A percentile compares a stretch with the other conserved stretches of the same genome.
phyloP scores from a whole-genome alignment of 2,329 filamentous ascomycete genomes.

The Arthrobotrys megalospora region DNA sequence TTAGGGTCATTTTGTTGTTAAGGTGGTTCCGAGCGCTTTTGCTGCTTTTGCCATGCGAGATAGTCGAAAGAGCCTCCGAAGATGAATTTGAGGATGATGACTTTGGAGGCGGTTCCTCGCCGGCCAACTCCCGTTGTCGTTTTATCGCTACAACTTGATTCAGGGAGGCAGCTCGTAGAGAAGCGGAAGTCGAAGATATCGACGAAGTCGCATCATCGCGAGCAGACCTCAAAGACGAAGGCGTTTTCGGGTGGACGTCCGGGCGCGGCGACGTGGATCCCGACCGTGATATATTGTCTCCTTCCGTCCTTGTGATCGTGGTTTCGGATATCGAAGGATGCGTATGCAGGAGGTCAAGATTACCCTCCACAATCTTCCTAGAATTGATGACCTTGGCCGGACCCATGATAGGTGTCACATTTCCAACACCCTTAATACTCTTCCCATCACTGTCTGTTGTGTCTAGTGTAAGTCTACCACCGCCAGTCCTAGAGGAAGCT shows the following conservation, averaged over 20 bases:
- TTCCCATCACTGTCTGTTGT: slow-evolving; percentile 27
- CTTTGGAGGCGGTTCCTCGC: slow-evolving; percentile 54
- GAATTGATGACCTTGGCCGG: slow-evolving; percentile 55
- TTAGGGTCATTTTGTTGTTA: slow-evolving; percentile 56
- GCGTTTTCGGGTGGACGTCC: slow-evolving; percentile 43
- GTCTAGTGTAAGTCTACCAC: slow-evolving; percentile 24
- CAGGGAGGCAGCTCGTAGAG: slow-evolving; percentile 55
- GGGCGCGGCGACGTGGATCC: slow-evolving; percentile 54
- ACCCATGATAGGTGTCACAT: slow-evolving; percentile 56
- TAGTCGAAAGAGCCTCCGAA: slow-evolving; percentile 54
- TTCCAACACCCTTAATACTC: slow-evolving; percentile 41
- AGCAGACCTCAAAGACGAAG: slow-evolving; percentile 56
- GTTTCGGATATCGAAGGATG: slow-evolving; percentile 57
- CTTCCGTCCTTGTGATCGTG: slow-evolving; percentile 56
- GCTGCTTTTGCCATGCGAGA: slow-evolving; percentile 43
- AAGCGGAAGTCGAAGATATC: slow-evolving; percentile 59
- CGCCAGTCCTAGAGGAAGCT: slow-evolving; percentile 47
- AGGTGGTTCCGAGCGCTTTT: slow-evolving; percentile 39
- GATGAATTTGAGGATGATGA: slow-evolving; percentile 61
- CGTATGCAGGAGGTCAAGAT: slow-evolving; percentile 54
- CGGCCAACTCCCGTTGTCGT: slow-evolving; percentile 47
- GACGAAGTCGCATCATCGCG: slow-evolving; percentile 57
- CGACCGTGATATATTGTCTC: slow-evolving; percentile 49
- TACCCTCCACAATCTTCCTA: slow-evolving; percentile 56
- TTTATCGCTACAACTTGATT: slow-evolving; percentile 59